These are phyloP conservation scores for Pseudogymnoascus pannorum DNA, from an alignment of 2,329 filamentous ascomycete genomes.

Conservation along the genomic window DNA sequence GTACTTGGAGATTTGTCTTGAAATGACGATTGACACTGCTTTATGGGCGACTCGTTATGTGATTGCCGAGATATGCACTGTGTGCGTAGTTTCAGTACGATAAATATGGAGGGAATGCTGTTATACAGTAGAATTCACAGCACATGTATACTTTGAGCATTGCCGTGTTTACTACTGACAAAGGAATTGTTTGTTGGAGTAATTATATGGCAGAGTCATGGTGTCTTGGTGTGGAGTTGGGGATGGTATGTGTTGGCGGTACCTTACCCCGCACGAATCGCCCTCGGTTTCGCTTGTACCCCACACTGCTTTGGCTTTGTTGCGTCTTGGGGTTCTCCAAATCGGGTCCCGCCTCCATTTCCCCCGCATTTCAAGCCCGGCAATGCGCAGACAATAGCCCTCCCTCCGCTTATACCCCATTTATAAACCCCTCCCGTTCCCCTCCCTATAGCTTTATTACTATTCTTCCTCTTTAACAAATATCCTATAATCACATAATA, in stretches of 20 bases:
- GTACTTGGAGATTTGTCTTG: not conserved
- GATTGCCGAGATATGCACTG: not conserved
- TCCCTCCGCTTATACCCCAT: not conserved
- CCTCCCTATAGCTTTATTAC: not conserved
- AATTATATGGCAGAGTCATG: not conserved
- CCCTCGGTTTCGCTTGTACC: conserved; percentile 3
- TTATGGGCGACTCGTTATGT: not conserved
- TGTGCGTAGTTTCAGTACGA: not conserved
- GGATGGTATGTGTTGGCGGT: not conserved
- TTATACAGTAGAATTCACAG: not conserved
- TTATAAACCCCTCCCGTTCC: conserved; percentile 8
- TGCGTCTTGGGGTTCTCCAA: not conserved
- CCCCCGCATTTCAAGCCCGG: conserved; percentile 6
- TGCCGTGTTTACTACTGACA: not conserved
- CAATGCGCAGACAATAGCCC: not conserved
- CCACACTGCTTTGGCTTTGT: not conserved
- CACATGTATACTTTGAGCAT: too few species aligned
- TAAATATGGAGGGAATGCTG: not conserved
- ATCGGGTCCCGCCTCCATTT: not conserved
- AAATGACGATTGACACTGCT: not conserved
- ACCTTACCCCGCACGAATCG: not conserved
- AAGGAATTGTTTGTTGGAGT: not conserved
- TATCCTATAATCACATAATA: not conserved
- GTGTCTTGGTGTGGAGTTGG: not conserved
- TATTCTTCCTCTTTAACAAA: not conserved